A percentile compares a stretch with the other conserved stretches of the same genome.
Conservation (phyloP, 1,284 basidiomycete species). For the Cryptococcus hybrid region DNA sequence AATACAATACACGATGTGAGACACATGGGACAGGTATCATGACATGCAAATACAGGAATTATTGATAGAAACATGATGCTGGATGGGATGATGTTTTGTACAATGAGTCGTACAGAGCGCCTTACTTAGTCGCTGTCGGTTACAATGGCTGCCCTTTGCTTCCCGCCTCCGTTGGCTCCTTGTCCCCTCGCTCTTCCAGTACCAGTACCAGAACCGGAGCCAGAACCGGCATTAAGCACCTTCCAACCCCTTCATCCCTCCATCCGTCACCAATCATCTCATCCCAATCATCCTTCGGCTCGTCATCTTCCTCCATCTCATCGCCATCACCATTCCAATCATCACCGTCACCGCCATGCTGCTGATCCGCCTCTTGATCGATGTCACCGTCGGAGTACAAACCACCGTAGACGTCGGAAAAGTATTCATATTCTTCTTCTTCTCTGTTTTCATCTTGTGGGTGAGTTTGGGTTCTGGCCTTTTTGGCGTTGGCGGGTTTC, state of each 20-base stretch:
- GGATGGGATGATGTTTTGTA: too few species aligned
- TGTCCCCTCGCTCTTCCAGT: too few species aligned
- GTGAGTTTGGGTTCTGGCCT: not conserved
- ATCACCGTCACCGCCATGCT: conserved; percentile 8
- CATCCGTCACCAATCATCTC: conserved; percentile 1
- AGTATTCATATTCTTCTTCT: not conserved
- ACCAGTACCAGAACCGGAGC: not conserved
- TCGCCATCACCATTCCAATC: not conserved
- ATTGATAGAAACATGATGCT: too few species aligned
- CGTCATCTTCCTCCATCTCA: not conserved
- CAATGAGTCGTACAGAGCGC: too few species aligned
- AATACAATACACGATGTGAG: too few species aligned
- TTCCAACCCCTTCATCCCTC: conserved; percentile 1
- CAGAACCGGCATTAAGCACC: not conserved
- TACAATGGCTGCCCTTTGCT: not conserved
- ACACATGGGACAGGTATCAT: too few species aligned
- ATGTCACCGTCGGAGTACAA: not conserved
- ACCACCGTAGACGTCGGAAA: not conserved
- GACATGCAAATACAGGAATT: too few species aligned
- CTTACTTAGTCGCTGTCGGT: too few species aligned
- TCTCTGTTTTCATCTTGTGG: not conserved
- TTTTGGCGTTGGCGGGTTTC: not conserved
- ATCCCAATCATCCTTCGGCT: conserved; percentile 3
- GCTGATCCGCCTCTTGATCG: conserved; percentile 3
- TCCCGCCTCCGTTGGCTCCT: not conserved